phyloP scores from a whole-genome alignment of 805 yeast genomes.

The Starmerella sp. region DNA sequence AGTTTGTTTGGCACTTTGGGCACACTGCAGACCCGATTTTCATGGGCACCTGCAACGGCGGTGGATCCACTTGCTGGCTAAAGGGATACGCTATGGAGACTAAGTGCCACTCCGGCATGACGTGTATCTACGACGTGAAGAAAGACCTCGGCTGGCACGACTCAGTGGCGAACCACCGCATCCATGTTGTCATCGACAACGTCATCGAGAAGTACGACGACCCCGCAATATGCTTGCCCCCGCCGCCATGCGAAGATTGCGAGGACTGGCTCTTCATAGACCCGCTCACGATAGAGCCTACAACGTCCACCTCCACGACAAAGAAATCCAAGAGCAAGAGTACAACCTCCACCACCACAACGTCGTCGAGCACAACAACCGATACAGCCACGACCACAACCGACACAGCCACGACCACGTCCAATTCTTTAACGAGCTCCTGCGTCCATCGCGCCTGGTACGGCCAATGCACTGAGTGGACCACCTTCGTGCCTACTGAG shows the following conservation, averaged over 20 bases:
- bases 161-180: slow-evolving; percentile 75
- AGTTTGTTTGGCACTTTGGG: slow-evolving; percentile 89
- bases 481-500: slow-evolving; percentile 1
- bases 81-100: slow-evolving; percentile 98
- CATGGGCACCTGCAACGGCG: slow-evolving; percentile 95
- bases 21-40: slow-evolving; percentile 95
- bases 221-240: slow-evolving; percentile 61
- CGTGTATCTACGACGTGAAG: slow-evolving; percentile 82
- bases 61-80: slow-evolving; percentile 72
- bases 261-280: slow-evolving; percentile 70
- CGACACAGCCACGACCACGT: neutral
- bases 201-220: slow-evolving; percentile 60
- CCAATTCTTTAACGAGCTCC: neutral
- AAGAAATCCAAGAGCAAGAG: neutral
- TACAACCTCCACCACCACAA: neutral
- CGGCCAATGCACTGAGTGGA: slow-evolving; percentile 3
- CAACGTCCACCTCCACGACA: neutral
- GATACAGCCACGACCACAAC: slow-evolving; percentile 6
- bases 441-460: slow-evolving; percentile 7
- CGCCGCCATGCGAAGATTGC: slow-evolving; percentile 73
- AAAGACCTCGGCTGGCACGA: slow-evolving; percentile 86
- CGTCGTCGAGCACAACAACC: slow-evolving; percentile 2
- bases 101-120: slow-evolving; percentile 80
- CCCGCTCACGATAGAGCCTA: slow-evolving; percentile 11
- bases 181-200: slow-evolving; percentile 80